Conservation (phyloP, 257 asterid species). For the Solanum arcanum region DNA sequence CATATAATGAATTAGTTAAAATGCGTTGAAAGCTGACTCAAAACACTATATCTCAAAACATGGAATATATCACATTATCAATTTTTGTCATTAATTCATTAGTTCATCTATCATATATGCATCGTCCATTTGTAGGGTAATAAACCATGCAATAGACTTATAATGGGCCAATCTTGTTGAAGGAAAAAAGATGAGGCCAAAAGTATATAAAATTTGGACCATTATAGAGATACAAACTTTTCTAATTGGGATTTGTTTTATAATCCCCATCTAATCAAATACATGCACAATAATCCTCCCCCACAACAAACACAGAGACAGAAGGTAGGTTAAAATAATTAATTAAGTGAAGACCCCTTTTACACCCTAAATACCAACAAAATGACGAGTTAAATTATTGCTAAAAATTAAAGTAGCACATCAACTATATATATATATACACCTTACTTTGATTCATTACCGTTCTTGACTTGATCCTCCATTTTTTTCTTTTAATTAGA, state of each 20-base stretch:
- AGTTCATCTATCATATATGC: not conserved
- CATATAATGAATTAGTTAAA: not conserved
- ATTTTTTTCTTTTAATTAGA: not conserved
- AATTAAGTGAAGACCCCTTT: not conserved
- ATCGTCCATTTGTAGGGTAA: not conserved
- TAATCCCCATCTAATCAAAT: not conserved
- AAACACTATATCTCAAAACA: no score
- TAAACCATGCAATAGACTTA: not conserved
- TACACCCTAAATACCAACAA: not conserved
- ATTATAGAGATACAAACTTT: not conserved
- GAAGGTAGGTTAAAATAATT: not conserved
- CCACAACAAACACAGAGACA: not conserved
- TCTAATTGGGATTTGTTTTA: not conserved
- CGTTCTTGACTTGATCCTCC: not conserved
- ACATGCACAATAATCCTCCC: not conserved
- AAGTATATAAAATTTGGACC: not conserved
- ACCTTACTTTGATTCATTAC: not conserved
- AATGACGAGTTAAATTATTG: not conserved
- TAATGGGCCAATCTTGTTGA: not conserved
- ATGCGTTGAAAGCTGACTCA: not conserved
- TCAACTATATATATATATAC: not conserved
- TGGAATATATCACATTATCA: not conserved
- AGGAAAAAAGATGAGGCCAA: not conserved
- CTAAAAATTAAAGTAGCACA: not conserved
- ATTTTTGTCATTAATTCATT: not conserved